Evolutionary conservation across 169 alveolate species (phyloP), one percentile per base, ranked within the genome.

Genomic region (Toxoplasma gondii): DNA sequence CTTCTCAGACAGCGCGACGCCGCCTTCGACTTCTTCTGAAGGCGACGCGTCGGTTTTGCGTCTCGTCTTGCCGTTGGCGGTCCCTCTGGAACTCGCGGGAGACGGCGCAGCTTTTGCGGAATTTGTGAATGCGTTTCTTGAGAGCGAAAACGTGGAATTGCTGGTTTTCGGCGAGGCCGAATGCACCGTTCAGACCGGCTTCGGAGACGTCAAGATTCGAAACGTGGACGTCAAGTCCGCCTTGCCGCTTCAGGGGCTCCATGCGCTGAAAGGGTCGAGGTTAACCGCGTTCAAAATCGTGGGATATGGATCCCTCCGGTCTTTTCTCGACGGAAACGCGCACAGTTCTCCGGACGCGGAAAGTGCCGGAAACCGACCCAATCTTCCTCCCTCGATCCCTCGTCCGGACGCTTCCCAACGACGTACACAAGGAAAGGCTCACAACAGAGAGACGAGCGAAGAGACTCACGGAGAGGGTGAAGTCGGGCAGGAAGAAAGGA

Each of bases 1-100:
- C 10, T n/a, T 78, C 86, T 10, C 86, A 31, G 45, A n/a, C 9
- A 22, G 38, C 5, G 86, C 86, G 45, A 45, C 44, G 39, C n/a
- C 82, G 34, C 34, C 82, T 29, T 31, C 43, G 34, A 7, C 82
- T 17, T 69, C 82, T 34, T 69, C 82, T 4, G 82, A 17, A 69
- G 82, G 12, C 86, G 43, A 78, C 67, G 90, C 67, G 38, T 38
- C 90, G 67, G 41, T 82, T 17, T 49, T 82, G n/a, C 90, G 54
- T 12, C 64, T 82, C 41, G 39, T 38, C 17, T 12, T 82, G 64
- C 90, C 90, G 53, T 12, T 82, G 39, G 54, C 4, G 1, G 90
- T 43, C 19, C 64, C 90, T 24, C 64, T 82, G 38, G 41, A 82
- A 24, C 64, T 82, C n/a, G 67, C 10, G 38, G 90, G 90, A 12